phyloP scores from a whole-genome alignment of 1,284 basidiomycete genomes.

The Vanrija pseudolonga region DNA sequence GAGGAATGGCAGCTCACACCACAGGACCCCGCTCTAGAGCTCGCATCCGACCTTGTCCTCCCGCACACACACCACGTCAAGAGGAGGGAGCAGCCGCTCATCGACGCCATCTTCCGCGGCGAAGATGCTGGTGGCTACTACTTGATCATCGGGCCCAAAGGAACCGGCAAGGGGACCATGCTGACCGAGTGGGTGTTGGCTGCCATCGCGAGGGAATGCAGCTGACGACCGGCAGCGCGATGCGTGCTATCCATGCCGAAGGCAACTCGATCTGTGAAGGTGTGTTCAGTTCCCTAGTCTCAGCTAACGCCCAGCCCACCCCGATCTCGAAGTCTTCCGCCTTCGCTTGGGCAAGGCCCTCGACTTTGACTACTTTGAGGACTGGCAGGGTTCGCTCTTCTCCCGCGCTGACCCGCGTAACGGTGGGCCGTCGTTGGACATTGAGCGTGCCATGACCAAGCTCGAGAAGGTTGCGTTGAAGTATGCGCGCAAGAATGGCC shows the following conservation, averaged over 20 bases:
- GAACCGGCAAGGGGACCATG: constrained; percentile 71
- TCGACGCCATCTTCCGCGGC: constrained; percentile 73
- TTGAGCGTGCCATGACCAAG: constrained; percentile 80
- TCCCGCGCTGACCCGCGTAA: constrained; percentile 77
- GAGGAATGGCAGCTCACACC: constrained; percentile 45
- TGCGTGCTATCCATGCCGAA: constrained; percentile 69
- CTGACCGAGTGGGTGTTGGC: constrained; percentile 57
- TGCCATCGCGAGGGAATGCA: too few species aligned
- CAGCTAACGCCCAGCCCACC: constrained; percentile 55
- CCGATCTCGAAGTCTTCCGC: constrained; percentile 70
- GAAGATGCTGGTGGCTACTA: constrained; percentile 68
- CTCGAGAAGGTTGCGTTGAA: constrained; percentile 77
- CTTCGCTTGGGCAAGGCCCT: constrained; percentile 70
- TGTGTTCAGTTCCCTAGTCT: constrained; percentile 19
- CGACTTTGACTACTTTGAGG: constrained; percentile 58
- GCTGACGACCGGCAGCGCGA: constrained; percentile 50
- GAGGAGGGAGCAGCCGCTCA: constrained; percentile 66
- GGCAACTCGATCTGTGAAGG: constrained; percentile 51
- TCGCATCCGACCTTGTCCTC: constrained; percentile 52
- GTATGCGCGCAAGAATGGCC: constrained; percentile 57
- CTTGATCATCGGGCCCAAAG: constrained; percentile 71
- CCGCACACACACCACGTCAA: constrained; percentile 59
- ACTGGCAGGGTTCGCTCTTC: constrained; percentile 64
- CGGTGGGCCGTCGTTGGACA: constrained; percentile 74
- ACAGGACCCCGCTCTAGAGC: constrained; percentile 74